Evolutionary conservation across 148 eudicot species (phyloP).

Genomic region (Camellia sinensis): DNA sequence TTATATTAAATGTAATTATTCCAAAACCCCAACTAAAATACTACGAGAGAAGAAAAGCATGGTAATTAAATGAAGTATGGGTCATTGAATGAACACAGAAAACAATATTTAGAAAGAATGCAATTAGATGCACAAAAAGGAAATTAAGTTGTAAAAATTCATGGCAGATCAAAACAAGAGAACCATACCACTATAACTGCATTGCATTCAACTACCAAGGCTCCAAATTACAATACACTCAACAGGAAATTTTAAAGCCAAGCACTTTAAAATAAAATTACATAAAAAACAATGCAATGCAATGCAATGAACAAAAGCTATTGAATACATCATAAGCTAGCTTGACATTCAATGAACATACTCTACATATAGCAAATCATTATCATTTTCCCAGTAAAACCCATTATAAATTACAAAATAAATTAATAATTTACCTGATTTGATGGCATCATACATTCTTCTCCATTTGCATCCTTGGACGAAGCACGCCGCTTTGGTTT

Average conservation of each 20-base stretch:
- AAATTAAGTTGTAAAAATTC: neutral
- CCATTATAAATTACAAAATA: neutral
- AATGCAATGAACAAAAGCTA: neutral
- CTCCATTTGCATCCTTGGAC: conserved; percentile 19
- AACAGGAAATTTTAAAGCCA: neutral
- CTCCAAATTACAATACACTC: neutral
- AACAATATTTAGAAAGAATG: neutral
- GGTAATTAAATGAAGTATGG: too few species aligned
- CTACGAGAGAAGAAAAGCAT: neutral
- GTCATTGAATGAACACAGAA: neutral
- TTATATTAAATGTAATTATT: neutral
- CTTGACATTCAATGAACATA: neutral
- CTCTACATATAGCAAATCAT: neutral
- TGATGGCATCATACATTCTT: neutral
- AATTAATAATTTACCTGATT: conserved; percentile 24
- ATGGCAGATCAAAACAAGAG: neutral
- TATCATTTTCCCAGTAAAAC: neutral
- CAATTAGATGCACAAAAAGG: neutral
- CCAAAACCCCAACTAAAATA: neutral
- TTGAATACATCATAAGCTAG: neutral
- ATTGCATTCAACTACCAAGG: conserved; percentile 1
- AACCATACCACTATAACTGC: neutral
- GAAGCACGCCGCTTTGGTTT: conserved; percentile 26
- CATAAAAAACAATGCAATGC: neutral
- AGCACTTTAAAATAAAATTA: neutral